A percentile compares a stretch with the other conserved stretches of the same genome.
phyloP scores from a whole-genome alignment of 768 basidiomycete genomes.

The Exsudoporus frostii region DNA sequence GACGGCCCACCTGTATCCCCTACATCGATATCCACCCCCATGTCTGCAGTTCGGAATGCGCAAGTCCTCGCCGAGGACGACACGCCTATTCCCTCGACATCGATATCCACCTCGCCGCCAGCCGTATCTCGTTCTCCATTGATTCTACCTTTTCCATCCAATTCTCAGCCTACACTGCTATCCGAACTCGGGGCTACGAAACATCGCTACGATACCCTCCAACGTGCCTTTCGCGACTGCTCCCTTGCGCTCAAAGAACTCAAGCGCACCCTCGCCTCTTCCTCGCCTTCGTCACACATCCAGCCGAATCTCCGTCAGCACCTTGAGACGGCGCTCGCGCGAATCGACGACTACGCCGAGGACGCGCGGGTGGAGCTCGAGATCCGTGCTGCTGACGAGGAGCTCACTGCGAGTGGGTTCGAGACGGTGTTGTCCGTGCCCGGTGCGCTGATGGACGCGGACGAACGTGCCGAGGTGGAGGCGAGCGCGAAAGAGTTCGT shows the following conservation, averaged over 20 bases:
- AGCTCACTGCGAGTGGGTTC: constrained; percentile 60
- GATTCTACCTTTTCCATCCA: background rate
- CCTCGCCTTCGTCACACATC: background rate
- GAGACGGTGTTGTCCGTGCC: constrained; percentile 63
- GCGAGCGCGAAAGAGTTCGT: constrained; percentile 45
- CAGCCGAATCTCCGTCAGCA: constrained; percentile 19
- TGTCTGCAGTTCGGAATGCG: background rate
- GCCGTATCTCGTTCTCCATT: background rate
- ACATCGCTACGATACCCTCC: constrained; percentile 58
- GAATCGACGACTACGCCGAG: constrained; percentile 72
- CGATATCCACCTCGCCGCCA: background rate
- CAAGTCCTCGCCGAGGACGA: background rate
- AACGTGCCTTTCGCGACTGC: constrained; percentile 66
- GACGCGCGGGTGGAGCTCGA: constrained; percentile 82
- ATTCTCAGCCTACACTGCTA: constrained; percentile 38
- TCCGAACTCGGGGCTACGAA: constrained; percentile 41
- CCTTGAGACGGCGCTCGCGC: constrained; percentile 50
- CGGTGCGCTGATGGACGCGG: constrained; percentile 36
- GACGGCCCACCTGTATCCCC: background rate
- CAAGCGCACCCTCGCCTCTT: constrained; percentile 28
- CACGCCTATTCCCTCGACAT: background rate
- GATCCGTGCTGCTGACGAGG: constrained; percentile 72
- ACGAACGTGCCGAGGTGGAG: constrained; percentile 39
- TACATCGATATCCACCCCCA: background rate
- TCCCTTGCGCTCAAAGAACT: constrained; percentile 63